phyloP scores from a whole-genome alignment of 441 rosid genomes.

The Syzygium syzygioides region DNA sequence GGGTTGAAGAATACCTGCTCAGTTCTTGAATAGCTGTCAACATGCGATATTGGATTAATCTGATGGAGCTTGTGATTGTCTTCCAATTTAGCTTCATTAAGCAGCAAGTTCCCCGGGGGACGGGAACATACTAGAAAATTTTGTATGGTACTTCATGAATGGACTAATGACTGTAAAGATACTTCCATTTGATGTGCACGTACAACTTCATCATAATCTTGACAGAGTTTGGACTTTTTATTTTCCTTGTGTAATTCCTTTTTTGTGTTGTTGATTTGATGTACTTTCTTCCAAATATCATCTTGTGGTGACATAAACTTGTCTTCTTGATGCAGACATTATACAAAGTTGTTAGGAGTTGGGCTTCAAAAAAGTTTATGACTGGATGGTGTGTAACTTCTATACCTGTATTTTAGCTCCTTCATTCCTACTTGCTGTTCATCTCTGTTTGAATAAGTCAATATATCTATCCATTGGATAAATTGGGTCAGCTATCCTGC shows the following conservation, averaged over 20 bases:
- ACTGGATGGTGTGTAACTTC: conserved; percentile 72
- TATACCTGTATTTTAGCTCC: conserved; percentile 6
- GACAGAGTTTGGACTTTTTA: not conserved
- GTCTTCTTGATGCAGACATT: conserved; percentile 53
- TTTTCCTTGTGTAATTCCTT: not conserved
- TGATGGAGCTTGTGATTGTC: not conserved
- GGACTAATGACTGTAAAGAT: not conserved
- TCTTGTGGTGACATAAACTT: not conserved
- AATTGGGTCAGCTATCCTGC: not conserved
- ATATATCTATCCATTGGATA: not conserved
- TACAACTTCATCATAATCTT: not conserved
- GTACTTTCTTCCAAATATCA: not conserved
- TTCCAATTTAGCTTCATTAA: not conserved
- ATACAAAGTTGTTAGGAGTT: conserved; percentile 81
- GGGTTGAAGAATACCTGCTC: not conserved
- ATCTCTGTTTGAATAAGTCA: not conserved
- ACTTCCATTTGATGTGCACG: not conserved
- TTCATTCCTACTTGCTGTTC: not conserved
- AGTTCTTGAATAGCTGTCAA: not conserved
- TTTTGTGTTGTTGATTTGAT: not conserved
- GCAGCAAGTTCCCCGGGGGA: not conserved
- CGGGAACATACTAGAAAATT: not conserved
- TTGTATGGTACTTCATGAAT: not conserved
- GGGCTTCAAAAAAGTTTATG: conserved; percentile 99
- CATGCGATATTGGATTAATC: not conserved